Conservation (phyloP, 1,284 basidiomycete genomes). For the Cryptococcus neoformans region DNA sequence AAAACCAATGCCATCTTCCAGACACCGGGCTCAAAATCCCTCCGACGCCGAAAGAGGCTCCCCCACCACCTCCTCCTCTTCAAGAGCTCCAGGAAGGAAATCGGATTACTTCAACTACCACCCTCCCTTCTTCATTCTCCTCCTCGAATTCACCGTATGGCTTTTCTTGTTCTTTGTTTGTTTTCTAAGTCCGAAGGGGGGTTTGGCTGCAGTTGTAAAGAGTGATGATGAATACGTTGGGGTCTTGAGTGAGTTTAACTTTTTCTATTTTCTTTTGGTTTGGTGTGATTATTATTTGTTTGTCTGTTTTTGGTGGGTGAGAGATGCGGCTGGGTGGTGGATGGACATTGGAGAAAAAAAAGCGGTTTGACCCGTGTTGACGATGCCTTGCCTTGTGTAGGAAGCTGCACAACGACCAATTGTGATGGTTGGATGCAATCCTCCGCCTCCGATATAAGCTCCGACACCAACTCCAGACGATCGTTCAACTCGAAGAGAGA, state of each 20-base stretch:
- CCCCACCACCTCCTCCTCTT: neutral
- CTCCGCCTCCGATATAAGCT: neutral
- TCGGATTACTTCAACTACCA: constrained; percentile 20
- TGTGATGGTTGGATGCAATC: constrained; percentile 20
- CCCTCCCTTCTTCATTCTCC: constrained; percentile 7
- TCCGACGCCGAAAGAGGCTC: neutral
- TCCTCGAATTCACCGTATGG: constrained; percentile 10
- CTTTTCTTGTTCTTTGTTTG: constrained; percentile 13
- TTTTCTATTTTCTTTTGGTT: no score
- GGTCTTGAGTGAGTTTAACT: constrained; percentile 19
- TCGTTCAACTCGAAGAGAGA: neutral
- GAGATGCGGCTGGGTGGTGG: no score
- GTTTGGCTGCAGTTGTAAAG: constrained; percentile 6
- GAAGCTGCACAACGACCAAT: neutral
- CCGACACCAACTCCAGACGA: neutral
- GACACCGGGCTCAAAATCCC: neutral
- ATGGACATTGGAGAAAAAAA: neutral
- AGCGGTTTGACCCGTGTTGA: neutral
- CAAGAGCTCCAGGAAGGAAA: constrained; percentile 2
- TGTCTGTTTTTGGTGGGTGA: no score
- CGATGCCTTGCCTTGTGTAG: neutral
- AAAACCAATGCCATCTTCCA: no score
- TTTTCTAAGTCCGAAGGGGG: constrained; percentile 13
- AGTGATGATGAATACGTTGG: constrained; percentile 15
- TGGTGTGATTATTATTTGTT: no score